These are phyloP conservation scores for Acanthamoeba divionensis DNA, from an alignment of 208 protist species.

Conservation along the genomic window DNA sequence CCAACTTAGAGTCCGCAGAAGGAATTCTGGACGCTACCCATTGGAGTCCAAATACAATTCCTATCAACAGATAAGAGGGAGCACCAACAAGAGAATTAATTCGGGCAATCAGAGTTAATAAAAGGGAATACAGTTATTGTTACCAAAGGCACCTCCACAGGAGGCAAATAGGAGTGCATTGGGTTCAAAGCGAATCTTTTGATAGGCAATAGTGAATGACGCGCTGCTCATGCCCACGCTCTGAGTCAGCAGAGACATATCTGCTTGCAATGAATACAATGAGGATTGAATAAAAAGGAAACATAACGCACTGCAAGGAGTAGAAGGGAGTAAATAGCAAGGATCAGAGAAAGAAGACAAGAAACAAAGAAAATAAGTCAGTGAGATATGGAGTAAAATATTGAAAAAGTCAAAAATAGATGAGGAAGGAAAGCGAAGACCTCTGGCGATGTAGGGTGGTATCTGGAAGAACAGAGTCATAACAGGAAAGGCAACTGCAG, in stretches of 20 bases:
- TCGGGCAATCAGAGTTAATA: no score
- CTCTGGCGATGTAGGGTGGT: neutral
- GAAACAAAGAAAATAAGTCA: neutral
- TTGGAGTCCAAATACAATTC: conserved; percentile 1
- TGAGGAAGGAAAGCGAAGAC: neutral
- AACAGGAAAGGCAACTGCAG: conserved; percentile 48
- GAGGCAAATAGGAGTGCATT: conserved; percentile 32
- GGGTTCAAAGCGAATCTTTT: conserved; percentile 20
- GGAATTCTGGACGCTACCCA: neutral
- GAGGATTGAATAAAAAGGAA: neutral
- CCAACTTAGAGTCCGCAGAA: neutral
- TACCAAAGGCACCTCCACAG: conserved; percentile 10
- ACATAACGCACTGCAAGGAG: neutral
- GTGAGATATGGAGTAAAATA: neutral
- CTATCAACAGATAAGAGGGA: no score
- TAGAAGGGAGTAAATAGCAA: no score
- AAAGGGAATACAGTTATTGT: no score
- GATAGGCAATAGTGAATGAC: conserved; percentile 55
- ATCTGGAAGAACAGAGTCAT: conserved; percentile 56
- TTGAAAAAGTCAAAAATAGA: neutral
- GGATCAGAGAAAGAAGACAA: neutral
- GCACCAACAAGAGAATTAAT: no score
- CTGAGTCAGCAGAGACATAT: conserved; percentile 59
- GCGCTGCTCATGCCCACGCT: conserved; percentile 57
- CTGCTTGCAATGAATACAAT: neutral